Conservation (phyloP, 257 asterid genomes). For the Fraxinus cuspidata region DNA sequence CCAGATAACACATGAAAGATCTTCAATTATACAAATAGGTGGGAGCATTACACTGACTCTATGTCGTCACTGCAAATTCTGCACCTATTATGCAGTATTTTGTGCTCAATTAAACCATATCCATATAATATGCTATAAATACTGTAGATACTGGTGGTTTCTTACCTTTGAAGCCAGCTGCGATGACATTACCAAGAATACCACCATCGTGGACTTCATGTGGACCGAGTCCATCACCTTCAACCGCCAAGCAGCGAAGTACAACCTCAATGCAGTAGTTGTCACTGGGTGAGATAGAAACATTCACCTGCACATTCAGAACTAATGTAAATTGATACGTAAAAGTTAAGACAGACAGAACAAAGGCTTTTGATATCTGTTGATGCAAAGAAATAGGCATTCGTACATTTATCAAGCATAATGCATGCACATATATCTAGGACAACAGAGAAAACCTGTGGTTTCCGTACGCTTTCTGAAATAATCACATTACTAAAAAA, state of each 20-base stretch:
- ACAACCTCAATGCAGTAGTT: constrained; percentile 73
- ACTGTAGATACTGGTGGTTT: constrained; percentile 16
- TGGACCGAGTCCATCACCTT: constrained; percentile 87
- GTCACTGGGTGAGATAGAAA: constrained; percentile 57
- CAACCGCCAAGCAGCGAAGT: constrained; percentile 82
- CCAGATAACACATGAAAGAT: neutral
- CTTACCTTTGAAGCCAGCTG: constrained; percentile 94
- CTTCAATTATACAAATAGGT: neutral
- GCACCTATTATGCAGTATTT: constrained; percentile 8
- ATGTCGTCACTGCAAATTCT: neutral
- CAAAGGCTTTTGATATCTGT: neutral
- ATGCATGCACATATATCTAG: neutral
- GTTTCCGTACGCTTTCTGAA: neutral
- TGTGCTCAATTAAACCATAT: constrained; percentile 9
- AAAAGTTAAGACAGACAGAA: constrained; percentile 2
- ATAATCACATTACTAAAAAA: neutral
- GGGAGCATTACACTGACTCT: neutral
- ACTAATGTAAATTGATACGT: neutral
- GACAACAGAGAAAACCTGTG: neutral
- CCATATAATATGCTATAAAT: neutral
- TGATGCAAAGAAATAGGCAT: constrained; percentile 4
- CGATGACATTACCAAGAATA: constrained; percentile 69
- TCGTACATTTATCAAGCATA: constrained; percentile 12
- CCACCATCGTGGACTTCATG: constrained; percentile 90
- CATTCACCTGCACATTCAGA: constrained; percentile 61